Base-by-base conservation (phyloP, 495 filamentous ascomycete genomes). In the Aspergillus coremiiformis region DNA sequence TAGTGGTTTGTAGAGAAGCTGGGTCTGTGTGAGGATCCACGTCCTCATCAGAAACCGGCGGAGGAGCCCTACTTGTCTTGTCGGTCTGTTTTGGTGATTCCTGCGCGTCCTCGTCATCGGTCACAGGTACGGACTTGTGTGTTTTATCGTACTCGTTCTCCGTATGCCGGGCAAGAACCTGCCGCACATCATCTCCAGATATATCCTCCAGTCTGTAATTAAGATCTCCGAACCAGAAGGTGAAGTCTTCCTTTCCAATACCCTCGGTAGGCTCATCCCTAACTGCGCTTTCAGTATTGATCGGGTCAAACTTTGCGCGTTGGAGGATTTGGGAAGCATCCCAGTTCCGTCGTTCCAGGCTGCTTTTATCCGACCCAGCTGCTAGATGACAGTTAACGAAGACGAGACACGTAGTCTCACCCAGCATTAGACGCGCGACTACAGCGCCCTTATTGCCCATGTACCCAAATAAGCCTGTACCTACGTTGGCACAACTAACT, bases 361-460 rank as follows among this genome's bases (percentile, higher is more conserved):
- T 82, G 4, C 76, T 72, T 49, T 83, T 85, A 60, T 94, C 91
- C 0, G 80, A 78, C 5, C 95, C 92, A 14, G 91, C 90, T 26
- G 89, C 85, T 11, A 99, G 74, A 67, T 99, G 94, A 48, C 77
- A 88, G 66, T 97, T 95, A 41, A 96, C 76, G 58, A 99, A 94
- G 21, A 91, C 81, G 14, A 97, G 63, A 26, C 86, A 78, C 1
- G 95, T 95, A 0, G 90, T 90, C 58, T 97, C 92, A 3, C 94
- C 94, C 14, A 99, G 71, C 0, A 97, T 70, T 19, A 99, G 69
- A 32, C 94, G 82, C 33, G 87, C 85, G 10, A 82, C 80, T 7
- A 92, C 85, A 12, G 85, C 91, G 1, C 94, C 94, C 67, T 99
- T 99, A 61, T 99, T 99, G 5, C 93, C 94, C 76, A 95, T 81